Base-by-base conservation (phyloP, 176 grass and related monocot species). In the Musa schizocarpa region DNA sequence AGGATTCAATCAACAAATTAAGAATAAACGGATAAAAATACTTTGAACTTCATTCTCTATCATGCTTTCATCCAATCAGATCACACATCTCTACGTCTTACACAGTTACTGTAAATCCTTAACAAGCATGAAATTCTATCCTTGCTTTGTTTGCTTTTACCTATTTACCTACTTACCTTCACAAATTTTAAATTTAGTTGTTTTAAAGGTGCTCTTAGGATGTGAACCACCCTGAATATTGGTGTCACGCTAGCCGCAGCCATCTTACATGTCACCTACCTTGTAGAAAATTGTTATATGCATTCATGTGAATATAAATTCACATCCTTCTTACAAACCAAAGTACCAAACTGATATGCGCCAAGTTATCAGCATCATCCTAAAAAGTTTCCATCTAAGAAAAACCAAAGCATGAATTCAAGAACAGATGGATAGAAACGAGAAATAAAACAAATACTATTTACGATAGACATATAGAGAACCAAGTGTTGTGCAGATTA, bases 391-490 rank as follows among this genome's bases (percentile, higher is more conserved):
- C 48, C 48, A 43, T 9, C 54, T 84, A 62, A 14, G 26, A 79
- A 82, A 52, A 78, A 53, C 21, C 49, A 83, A 69, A 69, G 22
- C 14, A 80, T 57, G 69, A 53, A 65, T 63, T 53, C 29, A 26
- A 10, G 26, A 65, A 65, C 22, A 65, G 13, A 61, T 0, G 14
- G 63, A 65, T 11, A 13, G 22, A 23, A 65, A 20, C 24, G 24
- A 13, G 63, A 65, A 27, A 11, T 13, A 23, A 24, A 27, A 27
- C 13, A 57, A 57, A 1, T 9, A 65, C 13, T 43, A 6, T 43
- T 43, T 5, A 43, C 34, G 34, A 43, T 43, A 43, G 22, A 26
- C 26, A 1, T 26, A 65, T 65, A 26, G 22, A 13, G 26, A 24
- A 24, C 24, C 9, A 26, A 19, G 29, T 19, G n/a, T 4, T 1